These are phyloP conservation scores for Clonostachys rhizophaga DNA, from an alignment of 2,329 filamentous ascomycete genomes.

Conservation along the genomic window DNA sequence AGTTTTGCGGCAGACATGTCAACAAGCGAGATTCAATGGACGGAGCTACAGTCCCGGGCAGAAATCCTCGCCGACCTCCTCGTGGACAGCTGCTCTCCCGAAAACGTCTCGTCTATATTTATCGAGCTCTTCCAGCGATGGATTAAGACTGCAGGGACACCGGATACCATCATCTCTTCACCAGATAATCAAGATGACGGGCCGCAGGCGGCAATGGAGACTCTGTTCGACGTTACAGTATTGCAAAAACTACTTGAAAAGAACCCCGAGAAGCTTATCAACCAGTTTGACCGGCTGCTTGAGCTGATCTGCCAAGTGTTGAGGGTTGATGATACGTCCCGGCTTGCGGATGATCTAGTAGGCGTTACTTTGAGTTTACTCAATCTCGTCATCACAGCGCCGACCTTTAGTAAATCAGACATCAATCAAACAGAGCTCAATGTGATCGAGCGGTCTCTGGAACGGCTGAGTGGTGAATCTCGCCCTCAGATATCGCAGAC, in stretches of 20 bases:
- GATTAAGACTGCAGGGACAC: slow-evolving; percentile 30
- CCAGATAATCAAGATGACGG: slow-evolving; percentile 20
- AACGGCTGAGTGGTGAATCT: slow-evolving; percentile 28
- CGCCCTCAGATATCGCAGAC: slow-evolving; percentile 41
- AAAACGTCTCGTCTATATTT: slow-evolving; percentile 57
- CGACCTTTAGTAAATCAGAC: slow-evolving; percentile 47
- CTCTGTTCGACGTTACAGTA: slow-evolving; percentile 54
- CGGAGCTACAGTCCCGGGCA: slow-evolving; percentile 41
- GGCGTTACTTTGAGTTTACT: slow-evolving; percentile 55
- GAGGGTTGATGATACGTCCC: slow-evolving; percentile 31
- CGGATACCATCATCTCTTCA: slow-evolving; percentile 14
- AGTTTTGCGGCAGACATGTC: slow-evolving; percentile 1
- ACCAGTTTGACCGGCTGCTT: slow-evolving; percentile 59
- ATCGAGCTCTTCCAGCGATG: slow-evolving; percentile 54
- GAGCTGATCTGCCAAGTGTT: slow-evolving; percentile 60
- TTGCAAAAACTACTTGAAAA: slow-evolving; percentile 62
- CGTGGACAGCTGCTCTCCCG: slow-evolving; percentile 40
- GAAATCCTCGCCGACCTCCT: slow-evolving; percentile 44
- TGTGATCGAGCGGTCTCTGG: slow-evolving; percentile 44
- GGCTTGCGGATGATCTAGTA: slow-evolving; percentile 40
- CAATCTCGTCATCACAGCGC: slow-evolving; percentile 53
- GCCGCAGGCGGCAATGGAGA: slow-evolving; percentile 32
- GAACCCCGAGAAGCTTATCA: slow-evolving; percentile 58
- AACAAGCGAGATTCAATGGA: slow-evolving; percentile 27
- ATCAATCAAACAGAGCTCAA: slow-evolving; percentile 33